Conservation (phyloP, 257 asterid genomes). For the Solanum commersonii region DNA sequence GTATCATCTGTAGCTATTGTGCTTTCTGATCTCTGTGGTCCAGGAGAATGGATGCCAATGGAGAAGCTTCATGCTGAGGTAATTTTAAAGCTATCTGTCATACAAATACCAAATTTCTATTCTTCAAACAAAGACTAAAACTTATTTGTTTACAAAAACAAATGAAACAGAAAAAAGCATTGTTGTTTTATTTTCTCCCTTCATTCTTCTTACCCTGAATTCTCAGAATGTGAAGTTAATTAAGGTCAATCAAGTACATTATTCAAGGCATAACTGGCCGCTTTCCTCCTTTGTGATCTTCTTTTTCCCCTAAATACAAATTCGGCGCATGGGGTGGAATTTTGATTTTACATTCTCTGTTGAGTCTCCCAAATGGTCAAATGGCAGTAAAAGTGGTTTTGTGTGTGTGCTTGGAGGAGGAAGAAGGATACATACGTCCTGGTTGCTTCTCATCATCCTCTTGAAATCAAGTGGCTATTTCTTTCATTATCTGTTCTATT, state of each 20-base stretch:
- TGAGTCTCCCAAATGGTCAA: neutral
- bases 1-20: slow-evolving; percentile 88
- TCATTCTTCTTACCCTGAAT: neutral
- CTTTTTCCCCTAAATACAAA: neutral
- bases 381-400: neutral
- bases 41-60: slow-evolving; percentile 98
- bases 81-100: neutral
- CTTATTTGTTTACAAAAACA: neutral
- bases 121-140: neutral
- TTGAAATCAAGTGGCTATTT: neutral
- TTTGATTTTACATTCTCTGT: neutral
- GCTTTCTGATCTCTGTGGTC: slow-evolving; percentile 87
- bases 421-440: neutral
- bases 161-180: neutral
- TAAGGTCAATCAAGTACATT: neutral
- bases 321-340: neutral
- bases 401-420: neutral
- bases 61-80: slow-evolving; percentile 91
- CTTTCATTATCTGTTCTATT: neutral
- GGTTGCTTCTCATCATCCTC: neutral
- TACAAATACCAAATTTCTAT: neutral
- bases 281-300: neutral
- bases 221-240: neutral
- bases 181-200: neutral
- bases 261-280: neutral